A percentile compares a stretch with the other conserved stretches of the same genome.
These are phyloP conservation scores for Sclerotinia glacialis DNA, from an alignment of 2,329 filamentous ascomycete species.

Conservation along the genomic window DNA sequence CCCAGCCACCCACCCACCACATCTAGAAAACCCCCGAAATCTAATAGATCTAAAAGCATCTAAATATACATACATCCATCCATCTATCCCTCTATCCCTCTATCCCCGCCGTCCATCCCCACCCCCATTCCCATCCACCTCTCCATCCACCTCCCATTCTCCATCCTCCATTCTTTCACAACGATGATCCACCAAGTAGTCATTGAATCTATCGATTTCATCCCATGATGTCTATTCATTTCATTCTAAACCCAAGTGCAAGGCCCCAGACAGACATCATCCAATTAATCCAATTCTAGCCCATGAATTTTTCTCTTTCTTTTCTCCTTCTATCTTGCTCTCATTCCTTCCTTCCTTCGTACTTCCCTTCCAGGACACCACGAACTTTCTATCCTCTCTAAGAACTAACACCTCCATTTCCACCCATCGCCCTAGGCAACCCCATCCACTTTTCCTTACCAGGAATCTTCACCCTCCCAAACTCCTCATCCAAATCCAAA, in stretches of 20 bases:
- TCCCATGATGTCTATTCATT: conserved; percentile 6
- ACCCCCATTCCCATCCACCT: background rate
- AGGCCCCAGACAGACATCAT: background rate
- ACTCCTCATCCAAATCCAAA: conserved; percentile 89
- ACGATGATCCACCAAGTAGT: background rate
- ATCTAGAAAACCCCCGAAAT: too few species aligned
- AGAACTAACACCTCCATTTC: conserved; percentile 23
- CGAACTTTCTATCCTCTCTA: background rate
- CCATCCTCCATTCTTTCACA: accelerated
- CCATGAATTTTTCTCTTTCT: background rate
- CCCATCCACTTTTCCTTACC: conserved; percentile 35
- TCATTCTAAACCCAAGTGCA: background rate
- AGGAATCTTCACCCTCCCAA: conserved; percentile 54
- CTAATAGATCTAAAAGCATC: too few species aligned
- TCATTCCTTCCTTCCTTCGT: background rate
- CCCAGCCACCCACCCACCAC: background rate
- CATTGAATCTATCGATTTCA: background rate
- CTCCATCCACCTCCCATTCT: background rate
- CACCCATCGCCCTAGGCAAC: conserved; percentile 36
- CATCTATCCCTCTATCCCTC: background rate
- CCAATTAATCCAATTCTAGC: background rate
- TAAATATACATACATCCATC: background rate
- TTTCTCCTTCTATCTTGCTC: too few species aligned
- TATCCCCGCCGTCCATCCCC: background rate
- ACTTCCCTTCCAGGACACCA: too few species aligned